Evolutionary conservation across 2,329 filamentous ascomycete genomes (phyloP), one percentile per base, ranked within the genome.

Genomic region (Penicillium capsulatum): DNA sequence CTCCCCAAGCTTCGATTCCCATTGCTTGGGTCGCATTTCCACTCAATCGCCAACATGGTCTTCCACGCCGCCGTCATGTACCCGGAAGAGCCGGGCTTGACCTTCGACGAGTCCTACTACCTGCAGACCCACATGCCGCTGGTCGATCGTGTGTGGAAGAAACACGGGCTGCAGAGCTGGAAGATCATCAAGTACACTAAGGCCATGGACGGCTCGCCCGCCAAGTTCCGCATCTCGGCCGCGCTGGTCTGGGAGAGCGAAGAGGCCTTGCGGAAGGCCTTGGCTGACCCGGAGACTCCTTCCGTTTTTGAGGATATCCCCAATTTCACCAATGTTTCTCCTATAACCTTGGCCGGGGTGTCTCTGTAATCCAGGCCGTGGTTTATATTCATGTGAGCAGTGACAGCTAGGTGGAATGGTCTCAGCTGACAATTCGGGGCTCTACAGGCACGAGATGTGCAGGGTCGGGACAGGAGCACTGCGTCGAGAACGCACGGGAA

Each of bases 101-200:
- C 40, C n/a, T 55, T 55, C 41, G 41, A 55, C 20, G 48, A 49
- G 30, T 22, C 42, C 16, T 55, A 55, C 48, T 55, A 55, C 44
- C 31, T 55, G 15, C 34, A 48, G 38, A 44, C 33, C 15, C 52
- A 55, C 36, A 52, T 55, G 52, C 48, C 52, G n/a, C 38, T 54
- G n/a, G 48, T 46, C 2, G 50, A 51, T 9, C 24, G 17, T 5
- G 16, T 20, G 19, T 55, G 52, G 52, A 46, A 45, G 26, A 43
- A 42, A 19, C 3, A 41, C 13, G 50, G 51, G 7, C 33, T 55
- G 17, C 32, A 22, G 26, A 45, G 38, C 44, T 50, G 46, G 48
- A 39, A 38, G 2, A 27, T 55, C 30, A 40, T 40, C 42, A 50
- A 50, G 32, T 54, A 50, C 31, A 42, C 38, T n/a, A 38, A 26